Base-by-base conservation (phyloP, 305 asterid species). In the Andrographis paniculata region DNA sequence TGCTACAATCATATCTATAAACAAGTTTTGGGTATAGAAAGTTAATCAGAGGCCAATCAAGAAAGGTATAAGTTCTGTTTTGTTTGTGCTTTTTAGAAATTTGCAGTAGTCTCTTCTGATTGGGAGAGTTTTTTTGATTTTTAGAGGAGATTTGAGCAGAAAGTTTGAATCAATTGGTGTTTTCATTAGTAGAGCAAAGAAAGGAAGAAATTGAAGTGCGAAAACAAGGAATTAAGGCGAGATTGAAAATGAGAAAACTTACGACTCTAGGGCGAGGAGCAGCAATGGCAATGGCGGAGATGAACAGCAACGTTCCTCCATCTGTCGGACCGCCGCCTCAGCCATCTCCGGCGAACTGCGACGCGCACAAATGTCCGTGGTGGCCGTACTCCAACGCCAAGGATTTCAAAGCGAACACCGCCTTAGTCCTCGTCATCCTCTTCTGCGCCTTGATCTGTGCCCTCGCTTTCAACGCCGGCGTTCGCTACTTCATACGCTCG, bases 341-440 rank as follows among this genome's bases (percentile, higher is more conserved):
- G 0, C 22, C 58, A 31, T 59, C 52, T 17, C 20, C 61, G 23
- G 37, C 56, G 2, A 60, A 40, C 45, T 76, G 84, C 61, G 61
- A 64, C 31, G 55, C 65, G 11, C 55, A 49, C 9, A 72, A 38
- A 41, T 79, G 89, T 56, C 89, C 89, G 5, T 76, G 89, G 89
- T 79, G 89, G 89, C 89, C 89, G 33, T 79, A 79, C 78, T 43
- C 84, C 36, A 67, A 53, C 61, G 60, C 89, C 35, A 61, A 68
- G n/a, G 89, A 76, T 14, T 79, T 76, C 74, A 76, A 71, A 41
- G 58, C 82, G 3, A 76, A 68, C 77, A 66, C 78, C 11, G 84
- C 69, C 28, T 23, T 76, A 36, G 66, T 79, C 62, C 43, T 79
- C 63, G 62, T 58, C 46, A 61, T 78, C 36, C 75, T 78, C 38